These are phyloP conservation scores for Tetratostichococcus sp. DNA, from an alignment of 139 green algal genomes.

Conservation along the genomic window DNA sequence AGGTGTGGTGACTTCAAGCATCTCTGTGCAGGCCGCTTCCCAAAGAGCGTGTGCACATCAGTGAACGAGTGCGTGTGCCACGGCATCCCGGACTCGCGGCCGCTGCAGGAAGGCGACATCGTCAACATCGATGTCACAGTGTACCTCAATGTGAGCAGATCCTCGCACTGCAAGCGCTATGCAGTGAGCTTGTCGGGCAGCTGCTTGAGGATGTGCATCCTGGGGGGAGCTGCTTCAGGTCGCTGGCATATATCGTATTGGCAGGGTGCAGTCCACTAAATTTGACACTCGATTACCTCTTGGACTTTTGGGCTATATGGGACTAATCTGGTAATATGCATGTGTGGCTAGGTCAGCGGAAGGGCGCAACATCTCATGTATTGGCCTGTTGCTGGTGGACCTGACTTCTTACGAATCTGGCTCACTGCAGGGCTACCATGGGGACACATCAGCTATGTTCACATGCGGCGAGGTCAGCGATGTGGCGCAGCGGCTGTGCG, in stretches of 20 bases:
- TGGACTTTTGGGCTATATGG: too few species aligned
- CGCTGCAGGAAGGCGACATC: slow-evolving; percentile 83
- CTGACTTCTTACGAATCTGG: background rate
- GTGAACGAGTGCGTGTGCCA: slow-evolving; percentile 99
- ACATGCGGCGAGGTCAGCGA: slow-evolving; percentile 61
- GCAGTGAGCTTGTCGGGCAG: too few species aligned
- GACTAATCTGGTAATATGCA: too few species aligned
- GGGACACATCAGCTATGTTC: slow-evolving; percentile 86
- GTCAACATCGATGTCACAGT: slow-evolving; percentile 98
- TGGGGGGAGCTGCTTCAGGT: too few species aligned
- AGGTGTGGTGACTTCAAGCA: too few species aligned
- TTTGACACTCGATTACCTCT: too few species aligned
- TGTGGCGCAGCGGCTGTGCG: slow-evolving; percentile 60
- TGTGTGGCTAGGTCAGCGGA: too few species aligned
- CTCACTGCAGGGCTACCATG: slow-evolving; percentile 79
- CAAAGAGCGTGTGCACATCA: slow-evolving; percentile 95
- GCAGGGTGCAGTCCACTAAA: too few species aligned
- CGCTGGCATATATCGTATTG: too few species aligned
- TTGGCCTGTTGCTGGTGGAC: too few species aligned
- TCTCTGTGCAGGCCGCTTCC: slow-evolving; percentile 65
- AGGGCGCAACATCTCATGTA: too few species aligned
- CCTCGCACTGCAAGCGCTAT: background rate
- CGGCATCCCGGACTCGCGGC: slow-evolving; percentile 76
- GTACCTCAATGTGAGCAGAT: slow-evolving; percentile 67
- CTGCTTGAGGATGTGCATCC: too few species aligned